A percentile compares a stretch with the other conserved stretches of the same genome.
Evolutionary conservation across 2,329 filamentous ascomycete genomes (phyloP).

Genomic region (Diplodia seriata): DNA sequence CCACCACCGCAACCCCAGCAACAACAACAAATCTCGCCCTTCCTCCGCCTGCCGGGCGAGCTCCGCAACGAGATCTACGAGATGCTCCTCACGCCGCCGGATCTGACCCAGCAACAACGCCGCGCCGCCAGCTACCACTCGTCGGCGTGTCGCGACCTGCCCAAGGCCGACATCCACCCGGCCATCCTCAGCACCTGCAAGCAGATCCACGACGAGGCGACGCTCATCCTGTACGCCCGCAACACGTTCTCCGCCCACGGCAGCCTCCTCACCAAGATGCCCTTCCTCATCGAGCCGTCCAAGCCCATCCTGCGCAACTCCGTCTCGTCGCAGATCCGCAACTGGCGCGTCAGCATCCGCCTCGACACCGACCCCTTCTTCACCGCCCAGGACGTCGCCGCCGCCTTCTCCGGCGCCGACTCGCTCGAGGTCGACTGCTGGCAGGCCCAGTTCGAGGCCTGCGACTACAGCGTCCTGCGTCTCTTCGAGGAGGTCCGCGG

Average conservation of each 20-base stretch:
- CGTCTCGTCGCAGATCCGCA: slow-evolving; percentile 47
- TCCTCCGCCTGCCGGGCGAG: slow-evolving; percentile 63
- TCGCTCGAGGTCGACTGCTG: slow-evolving; percentile 59
- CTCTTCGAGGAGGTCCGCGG: slow-evolving; percentile 56
- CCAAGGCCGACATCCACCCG: slow-evolving; percentile 45
- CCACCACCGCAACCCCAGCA: slow-evolving; percentile 35
- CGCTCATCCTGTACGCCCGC: slow-evolving; percentile 55
- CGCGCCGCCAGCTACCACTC: slow-evolving; percentile 37
- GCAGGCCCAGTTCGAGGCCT: slow-evolving; percentile 50
- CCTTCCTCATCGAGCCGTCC: slow-evolving; percentile 49
- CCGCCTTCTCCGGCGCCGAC: slow-evolving; percentile 56
- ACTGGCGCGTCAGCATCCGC: slow-evolving; percentile 56
- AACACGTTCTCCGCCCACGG: slow-evolving; percentile 60
- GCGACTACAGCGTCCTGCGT: slow-evolving; percentile 51
- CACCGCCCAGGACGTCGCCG: slow-evolving; percentile 45
- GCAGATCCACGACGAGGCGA: slow-evolving; percentile 51
- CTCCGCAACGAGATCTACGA: slow-evolving; percentile 66
- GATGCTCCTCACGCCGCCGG: slow-evolving; percentile 44
- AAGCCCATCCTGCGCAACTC: slow-evolving; percentile 47
- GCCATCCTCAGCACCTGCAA: slow-evolving; percentile 52
- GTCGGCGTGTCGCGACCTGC: slow-evolving; percentile 33
- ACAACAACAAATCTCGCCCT: slow-evolving; percentile 31
- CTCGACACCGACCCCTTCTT: slow-evolving; percentile 60
- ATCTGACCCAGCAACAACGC: slow-evolving; percentile 37
- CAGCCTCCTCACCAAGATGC: slow-evolving; percentile 53